Conservation (phyloP, 2,329 filamentous ascomycete genomes). For the Rhynchosporium graminicola region DNA sequence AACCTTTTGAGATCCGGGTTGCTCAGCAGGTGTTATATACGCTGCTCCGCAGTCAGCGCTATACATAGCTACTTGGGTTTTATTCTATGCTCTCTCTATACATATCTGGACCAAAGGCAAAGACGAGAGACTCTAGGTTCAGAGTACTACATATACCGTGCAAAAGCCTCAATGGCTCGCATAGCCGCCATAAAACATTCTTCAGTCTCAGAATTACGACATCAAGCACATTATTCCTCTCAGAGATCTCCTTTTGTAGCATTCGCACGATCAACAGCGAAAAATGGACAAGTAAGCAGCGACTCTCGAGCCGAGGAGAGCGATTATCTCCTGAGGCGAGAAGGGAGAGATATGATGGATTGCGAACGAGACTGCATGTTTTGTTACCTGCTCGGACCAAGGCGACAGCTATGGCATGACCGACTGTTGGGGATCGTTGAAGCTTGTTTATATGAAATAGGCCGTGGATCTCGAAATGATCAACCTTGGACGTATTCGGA, state of each 20-base stretch:
- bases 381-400: constrained; percentile 49
- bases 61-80: constrained; percentile 42
- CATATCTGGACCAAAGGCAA: too few species aligned
- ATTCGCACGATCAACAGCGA: constrained; percentile 40
- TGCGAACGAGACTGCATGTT: constrained; percentile 49
- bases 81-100: too few species aligned
- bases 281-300: constrained; percentile 40
- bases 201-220: constrained; percentile 49
- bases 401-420: constrained; percentile 47
- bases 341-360: constrained; percentile 35
- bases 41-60: constrained; percentile 53
- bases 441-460: too few species aligned
- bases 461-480: too few species aligned
- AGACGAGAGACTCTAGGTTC: too few species aligned
- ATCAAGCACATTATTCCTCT: constrained; percentile 45
- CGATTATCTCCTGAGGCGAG: constrained; percentile 45
- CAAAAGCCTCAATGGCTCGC: constrained; percentile 42
- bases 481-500: too few species aligned
- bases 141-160: too few species aligned
- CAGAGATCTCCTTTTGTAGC: constrained; percentile 43
- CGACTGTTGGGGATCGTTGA: constrained; percentile 35
- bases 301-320: constrained; percentile 47
- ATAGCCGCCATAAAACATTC: constrained; percentile 48
- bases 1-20: constrained; percentile 38
- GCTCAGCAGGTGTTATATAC: constrained; percentile 47